phyloP scores from a whole-genome alignment of 2,329 filamentous ascomycete species.

The Fusarium neocosmosporiellum region DNA sequence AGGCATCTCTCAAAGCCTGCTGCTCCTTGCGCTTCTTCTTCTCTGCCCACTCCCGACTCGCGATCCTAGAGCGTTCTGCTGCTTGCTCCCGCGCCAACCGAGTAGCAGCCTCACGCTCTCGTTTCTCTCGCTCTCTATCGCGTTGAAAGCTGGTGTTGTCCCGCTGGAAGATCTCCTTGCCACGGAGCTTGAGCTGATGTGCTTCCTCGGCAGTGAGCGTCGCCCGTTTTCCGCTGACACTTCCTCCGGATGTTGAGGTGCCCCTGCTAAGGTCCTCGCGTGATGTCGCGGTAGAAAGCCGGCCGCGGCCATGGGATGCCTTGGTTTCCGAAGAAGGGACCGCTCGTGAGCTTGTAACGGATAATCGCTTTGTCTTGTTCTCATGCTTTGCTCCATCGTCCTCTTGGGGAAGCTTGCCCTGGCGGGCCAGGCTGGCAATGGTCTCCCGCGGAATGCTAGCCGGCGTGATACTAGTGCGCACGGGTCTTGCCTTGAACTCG shows the following conservation, averaged over 20 bases:
- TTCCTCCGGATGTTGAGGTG: constrained; percentile 60
- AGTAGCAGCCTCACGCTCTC: constrained; percentile 64
- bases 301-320: constrained; percentile 40
- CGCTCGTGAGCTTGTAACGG: constrained; percentile 28
- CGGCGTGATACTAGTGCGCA: constrained; percentile 58
- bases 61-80: constrained; percentile 68
- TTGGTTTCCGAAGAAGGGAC: constrained; percentile 14
- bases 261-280: constrained; percentile 50
- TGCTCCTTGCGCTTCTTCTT: constrained; percentile 61
- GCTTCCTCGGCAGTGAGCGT: constrained; percentile 63
- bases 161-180: constrained; percentile 64
- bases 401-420: constrained; percentile 53
- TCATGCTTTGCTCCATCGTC: constrained; percentile 35
- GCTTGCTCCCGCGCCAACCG: constrained; percentile 68
- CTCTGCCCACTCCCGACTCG: constrained; percentile 72
- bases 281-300: constrained; percentile 38
- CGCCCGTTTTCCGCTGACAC: constrained; percentile 58
- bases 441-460: constrained; percentile 65
- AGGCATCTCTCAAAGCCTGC: constrained; percentile 34
- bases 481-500: constrained; percentile 72
- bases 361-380: constrained; percentile 42
- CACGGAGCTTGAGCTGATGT: constrained; percentile 63
- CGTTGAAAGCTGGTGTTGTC: constrained; percentile 59
- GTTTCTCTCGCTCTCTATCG: constrained; percentile 64
- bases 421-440: constrained; percentile 66